Percentiles rank a stretch among this genome's conserved stretches.
These are phyloP conservation scores for Perilla frutescens DNA, from an alignment of 257 asterid genomes.

Conservation along the genomic window DNA sequence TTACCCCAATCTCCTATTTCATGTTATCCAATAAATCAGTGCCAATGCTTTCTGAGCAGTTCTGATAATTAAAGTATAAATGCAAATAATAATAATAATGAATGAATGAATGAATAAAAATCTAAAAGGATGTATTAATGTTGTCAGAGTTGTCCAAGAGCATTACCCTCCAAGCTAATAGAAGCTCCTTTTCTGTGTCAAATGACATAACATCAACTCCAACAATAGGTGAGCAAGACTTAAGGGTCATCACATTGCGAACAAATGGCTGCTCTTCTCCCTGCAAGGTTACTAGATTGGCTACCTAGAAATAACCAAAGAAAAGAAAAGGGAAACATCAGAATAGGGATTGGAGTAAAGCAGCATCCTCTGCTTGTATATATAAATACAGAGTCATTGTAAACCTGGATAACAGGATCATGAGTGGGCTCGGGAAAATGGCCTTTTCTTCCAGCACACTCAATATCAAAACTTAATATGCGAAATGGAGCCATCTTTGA, in stretches of 20 bases:
- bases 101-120: not conserved
- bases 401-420: slow-evolving; percentile 97
- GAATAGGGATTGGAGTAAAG: slow-evolving; percentile 36
- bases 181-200: slow-evolving; percentile 87
- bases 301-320: slow-evolving; percentile 61
- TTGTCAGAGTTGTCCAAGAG: slow-evolving; percentile 21
- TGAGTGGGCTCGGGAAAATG: slow-evolving; percentile 96
- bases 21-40: slow-evolving; percentile 20
- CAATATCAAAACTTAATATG: slow-evolving; percentile 95
- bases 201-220: slow-evolving; percentile 99
- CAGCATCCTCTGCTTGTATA: slow-evolving; percentile 16
- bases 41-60: slow-evolving; percentile 21
- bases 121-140: not conserved
- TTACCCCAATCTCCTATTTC: not conserved
- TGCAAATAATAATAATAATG: slow-evolving; percentile 8
- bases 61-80: slow-evolving; percentile 12
- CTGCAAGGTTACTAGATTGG: slow-evolving; percentile 93
- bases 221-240: slow-evolving; percentile 95
- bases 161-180: slow-evolving; percentile 97
- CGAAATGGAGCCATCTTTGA: slow-evolving; percentile 99
- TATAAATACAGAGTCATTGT: slow-evolving; percentile 7
- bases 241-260: slow-evolving; percentile 96
- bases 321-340: slow-evolving; percentile 26
- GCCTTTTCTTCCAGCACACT: slow-evolving; percentile 99
- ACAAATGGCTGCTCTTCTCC: slow-evolving; percentile 91